Evolutionary conservation across 1,139 yeast species (phyloP), one percentile per base, ranked within the genome.

Genomic region (Hemisphaericaspora subhashii): DNA sequence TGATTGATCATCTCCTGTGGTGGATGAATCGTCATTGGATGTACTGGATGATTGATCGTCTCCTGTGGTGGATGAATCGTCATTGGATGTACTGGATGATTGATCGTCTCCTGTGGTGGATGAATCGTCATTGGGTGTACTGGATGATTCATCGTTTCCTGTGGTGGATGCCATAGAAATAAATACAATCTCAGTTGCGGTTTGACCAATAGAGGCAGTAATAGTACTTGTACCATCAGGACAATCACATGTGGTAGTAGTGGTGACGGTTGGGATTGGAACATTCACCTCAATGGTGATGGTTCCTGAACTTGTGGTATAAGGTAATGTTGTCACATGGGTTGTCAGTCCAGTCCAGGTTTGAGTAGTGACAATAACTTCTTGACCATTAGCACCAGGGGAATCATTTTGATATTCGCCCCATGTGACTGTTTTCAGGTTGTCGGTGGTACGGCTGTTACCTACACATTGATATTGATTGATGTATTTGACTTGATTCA

Each of bases 341-440:
- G 66, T 58, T 3, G 48, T 46, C 5, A 52, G 14, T 2, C 58
- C 63, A 6, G 58, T 50, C 48, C 53, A 57, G 14, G 68, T 62
- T 5, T 28, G 31, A 0, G 68, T 63, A 5, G 52, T 43, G n/a
- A 52, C 36, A 4, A 50, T 46, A 3, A 57, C 52, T 3, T 38
- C 59, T 16, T 47, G 43, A 37, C 64, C 66, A 37, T 47, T 50
- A 4, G 55, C 43, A 13, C 51, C 58, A 14, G 56, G 39, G 13
- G 34, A 44, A 17, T 43, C 37, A 22, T 47, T 36, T 11, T 14
- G 20, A 32, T 44, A 50, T 4, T 33, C 17, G 3, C 24, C 32
- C 55, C 54, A 52, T 4, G 25, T 22, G 8, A 36, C 28, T 2
- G 18, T 23, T 16, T 10, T 22, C 20, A 31, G 21, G 17, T 28